Evolutionary conservation across 2,329 filamentous ascomycete species (phyloP).

Genomic region (Chaetomium strumarium): DNA sequence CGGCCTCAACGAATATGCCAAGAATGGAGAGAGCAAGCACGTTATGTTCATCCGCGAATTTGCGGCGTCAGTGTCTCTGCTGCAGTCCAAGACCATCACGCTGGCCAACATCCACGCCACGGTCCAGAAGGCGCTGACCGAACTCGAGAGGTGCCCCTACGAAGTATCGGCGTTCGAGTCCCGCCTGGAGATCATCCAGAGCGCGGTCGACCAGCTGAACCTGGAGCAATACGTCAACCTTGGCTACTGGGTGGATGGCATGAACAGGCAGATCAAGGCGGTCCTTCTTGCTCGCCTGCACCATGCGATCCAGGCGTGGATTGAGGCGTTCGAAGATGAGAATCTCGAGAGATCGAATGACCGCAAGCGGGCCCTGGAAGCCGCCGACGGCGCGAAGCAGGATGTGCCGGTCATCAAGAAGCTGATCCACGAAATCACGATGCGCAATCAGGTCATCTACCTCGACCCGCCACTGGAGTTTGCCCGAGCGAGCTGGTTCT

Average conservation of each 20-base stretch:
- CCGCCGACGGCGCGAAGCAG: constrained; percentile 38
- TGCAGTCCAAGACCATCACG: constrained; percentile 81
- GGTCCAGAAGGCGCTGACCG: constrained; percentile 72
- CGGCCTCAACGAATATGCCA: constrained; percentile 52
- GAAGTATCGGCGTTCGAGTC: constrained; percentile 71
- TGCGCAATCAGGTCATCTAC: constrained; percentile 97
- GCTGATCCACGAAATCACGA: constrained; percentile 86
- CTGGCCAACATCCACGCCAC: constrained; percentile 74
- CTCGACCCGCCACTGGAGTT: constrained; percentile 89
- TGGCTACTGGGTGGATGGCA: constrained; percentile 76
- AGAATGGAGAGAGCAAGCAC: constrained; percentile 78
- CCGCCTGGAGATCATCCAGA: constrained; percentile 79
- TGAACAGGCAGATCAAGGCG: constrained; percentile 79
- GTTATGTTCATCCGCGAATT: constrained; percentile 96
- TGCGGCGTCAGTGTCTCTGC: constrained; percentile 74
- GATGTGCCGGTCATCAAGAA: constrained; percentile 62
- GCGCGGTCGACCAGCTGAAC: constrained; percentile 91
- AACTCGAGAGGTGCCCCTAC: constrained; percentile 81
- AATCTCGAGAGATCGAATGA: constrained; percentile 40
- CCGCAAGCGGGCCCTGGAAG: constrained; percentile 45
- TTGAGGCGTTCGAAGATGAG: constrained; percentile 70
- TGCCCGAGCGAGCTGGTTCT: constrained; percentile 87
- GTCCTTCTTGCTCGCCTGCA: constrained; percentile 78
- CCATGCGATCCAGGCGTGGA: constrained; percentile 80
- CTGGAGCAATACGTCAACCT: constrained; percentile 94